Evolutionary conservation across 768 basidiomycete genomes (phyloP).

Genomic region (Pulveroboletus sp.): DNA sequence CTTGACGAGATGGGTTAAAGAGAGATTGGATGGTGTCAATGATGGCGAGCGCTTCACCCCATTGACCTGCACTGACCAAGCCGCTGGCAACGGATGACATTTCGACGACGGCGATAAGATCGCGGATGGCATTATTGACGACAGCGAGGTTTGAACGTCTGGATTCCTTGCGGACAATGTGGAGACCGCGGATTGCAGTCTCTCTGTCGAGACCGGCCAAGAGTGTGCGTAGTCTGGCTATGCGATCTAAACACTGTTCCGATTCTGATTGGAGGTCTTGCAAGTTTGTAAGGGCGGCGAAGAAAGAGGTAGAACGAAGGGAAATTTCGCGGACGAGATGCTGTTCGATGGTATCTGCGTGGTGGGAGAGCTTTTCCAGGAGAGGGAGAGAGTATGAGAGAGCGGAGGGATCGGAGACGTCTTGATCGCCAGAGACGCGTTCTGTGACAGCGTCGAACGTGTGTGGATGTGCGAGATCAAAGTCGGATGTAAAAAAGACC

Average conservation of each 20-base stretch:
- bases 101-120: conserved; percentile 69
- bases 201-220: conserved; percentile 73
- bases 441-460: conserved; percentile 78
- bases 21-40: conserved; percentile 62
- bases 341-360: conserved; percentile 90
- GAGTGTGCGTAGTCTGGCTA: conserved; percentile 64
- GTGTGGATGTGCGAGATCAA: conserved; percentile 76
- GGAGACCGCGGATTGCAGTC: conserved; percentile 74
- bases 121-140: conserved; percentile 58
- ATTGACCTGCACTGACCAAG: conserved; percentile 81
- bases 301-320: conserved; percentile 88
- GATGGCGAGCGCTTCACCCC: conserved; percentile 77
- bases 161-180: conserved; percentile 61
- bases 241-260: conserved; percentile 71
- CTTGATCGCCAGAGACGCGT: conserved; percentile 37
- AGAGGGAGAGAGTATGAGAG: conserved; percentile 67
- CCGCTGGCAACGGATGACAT: conserved; percentile 66
- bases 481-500: conserved; percentile 73
- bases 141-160: conserved; percentile 55
- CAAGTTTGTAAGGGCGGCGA: conserved; percentile 90
- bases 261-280: conserved; percentile 91
- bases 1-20: conserved; percentile 36
- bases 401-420: conserved; percentile 50
- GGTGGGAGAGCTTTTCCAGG: conserved; percentile 85
- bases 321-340: conserved; percentile 93